phyloP scores from a whole-genome alignment of 768 basidiomycete genomes.

The Pleurotus sapidus region DNA sequence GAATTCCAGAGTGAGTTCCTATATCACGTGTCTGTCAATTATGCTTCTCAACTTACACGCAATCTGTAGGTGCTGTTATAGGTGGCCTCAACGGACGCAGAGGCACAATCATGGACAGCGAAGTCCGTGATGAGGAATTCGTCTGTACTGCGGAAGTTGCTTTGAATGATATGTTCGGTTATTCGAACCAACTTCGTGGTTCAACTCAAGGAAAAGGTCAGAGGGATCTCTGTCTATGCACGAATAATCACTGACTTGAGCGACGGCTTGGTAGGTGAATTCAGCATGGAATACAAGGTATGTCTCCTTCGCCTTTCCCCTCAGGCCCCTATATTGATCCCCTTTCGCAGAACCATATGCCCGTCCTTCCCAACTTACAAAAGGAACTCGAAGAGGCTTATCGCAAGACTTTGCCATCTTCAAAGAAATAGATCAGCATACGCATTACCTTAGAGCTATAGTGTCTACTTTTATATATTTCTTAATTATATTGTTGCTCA shows the following conservation, averaged over 20 bases:
- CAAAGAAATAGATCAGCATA: slow-evolving; percentile 57
- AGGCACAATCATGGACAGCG: slow-evolving; percentile 93
- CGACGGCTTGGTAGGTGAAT: slow-evolving; percentile 50
- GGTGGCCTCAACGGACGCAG: slow-evolving; percentile 90
- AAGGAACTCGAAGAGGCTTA: slow-evolving; percentile 87
- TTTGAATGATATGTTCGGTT: slow-evolving; percentile 98
- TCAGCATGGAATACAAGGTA: slow-evolving; percentile 79
- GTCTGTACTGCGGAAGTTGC: slow-evolving; percentile 88
- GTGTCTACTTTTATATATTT: neutral
- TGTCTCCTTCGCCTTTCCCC: slow-evolving; percentile 14
- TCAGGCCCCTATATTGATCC: slow-evolving; percentile 4
- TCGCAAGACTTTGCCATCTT: slow-evolving; percentile 67
- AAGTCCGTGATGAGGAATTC: slow-evolving; percentile 97
- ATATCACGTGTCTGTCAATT: neutral
- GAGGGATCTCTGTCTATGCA: neutral
- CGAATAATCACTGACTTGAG: neutral
- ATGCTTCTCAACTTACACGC: neutral
- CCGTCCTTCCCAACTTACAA: slow-evolving; percentile 85
- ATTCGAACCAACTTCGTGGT: slow-evolving; percentile 89
- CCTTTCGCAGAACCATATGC: slow-evolving; percentile 59
- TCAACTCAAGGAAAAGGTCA: slow-evolving; percentile 92
- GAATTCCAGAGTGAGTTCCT: slow-evolving; percentile 83
- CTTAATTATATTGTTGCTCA: slow-evolving; percentile 6
- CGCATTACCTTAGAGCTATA: neutral
- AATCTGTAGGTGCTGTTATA: slow-evolving; percentile 72